These are phyloP conservation scores for Podospora sp. DNA, from an alignment of 495 filamentous ascomycete species.

Conservation along the genomic window DNA sequence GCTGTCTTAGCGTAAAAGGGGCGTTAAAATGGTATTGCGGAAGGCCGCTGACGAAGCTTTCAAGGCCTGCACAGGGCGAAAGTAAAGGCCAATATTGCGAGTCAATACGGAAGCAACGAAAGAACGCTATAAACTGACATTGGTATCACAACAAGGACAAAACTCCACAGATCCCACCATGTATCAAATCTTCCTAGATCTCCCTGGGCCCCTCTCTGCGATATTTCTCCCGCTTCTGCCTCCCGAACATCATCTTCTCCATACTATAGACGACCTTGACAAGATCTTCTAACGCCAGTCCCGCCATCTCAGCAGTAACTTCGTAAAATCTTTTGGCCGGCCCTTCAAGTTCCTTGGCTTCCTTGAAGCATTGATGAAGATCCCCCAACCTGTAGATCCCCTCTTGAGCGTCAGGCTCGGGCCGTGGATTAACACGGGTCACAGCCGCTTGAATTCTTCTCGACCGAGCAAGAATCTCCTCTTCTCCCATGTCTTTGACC, in stretches of 20 bases:
- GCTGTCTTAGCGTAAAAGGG: too few species aligned
- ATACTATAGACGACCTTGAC: constrained; percentile 30
- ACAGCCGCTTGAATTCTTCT: constrained; percentile 25
- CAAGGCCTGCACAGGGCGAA: too few species aligned
- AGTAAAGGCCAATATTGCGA: too few species aligned
- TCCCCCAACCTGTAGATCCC: constrained; percentile 26
- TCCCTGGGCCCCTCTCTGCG: constrained; percentile 6
- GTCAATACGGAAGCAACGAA: too few species aligned
- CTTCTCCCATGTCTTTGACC: constrained; percentile 33
- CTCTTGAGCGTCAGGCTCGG: not conserved
- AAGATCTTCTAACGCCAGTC: constrained; percentile 28
- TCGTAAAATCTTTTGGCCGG: constrained; percentile 32
- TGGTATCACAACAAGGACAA: not conserved
- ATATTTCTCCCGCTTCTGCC: constrained; percentile 27
- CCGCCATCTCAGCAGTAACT: constrained; percentile 28
- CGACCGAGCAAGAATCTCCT: constrained; percentile 34
- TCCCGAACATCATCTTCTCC: constrained; percentile 25
- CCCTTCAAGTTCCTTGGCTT: constrained; percentile 27
- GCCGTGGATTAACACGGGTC: constrained; percentile 20
- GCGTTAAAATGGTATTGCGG: too few species aligned
- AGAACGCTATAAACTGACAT: too few species aligned
- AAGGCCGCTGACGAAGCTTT: too few species aligned
- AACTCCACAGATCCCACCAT: not conserved
- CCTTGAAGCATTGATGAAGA: constrained; percentile 21
- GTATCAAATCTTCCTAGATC: not conserved